Evolutionary conservation across 768 basidiomycete species (phyloP).

Genomic region (Galerina sulciceps): DNA sequence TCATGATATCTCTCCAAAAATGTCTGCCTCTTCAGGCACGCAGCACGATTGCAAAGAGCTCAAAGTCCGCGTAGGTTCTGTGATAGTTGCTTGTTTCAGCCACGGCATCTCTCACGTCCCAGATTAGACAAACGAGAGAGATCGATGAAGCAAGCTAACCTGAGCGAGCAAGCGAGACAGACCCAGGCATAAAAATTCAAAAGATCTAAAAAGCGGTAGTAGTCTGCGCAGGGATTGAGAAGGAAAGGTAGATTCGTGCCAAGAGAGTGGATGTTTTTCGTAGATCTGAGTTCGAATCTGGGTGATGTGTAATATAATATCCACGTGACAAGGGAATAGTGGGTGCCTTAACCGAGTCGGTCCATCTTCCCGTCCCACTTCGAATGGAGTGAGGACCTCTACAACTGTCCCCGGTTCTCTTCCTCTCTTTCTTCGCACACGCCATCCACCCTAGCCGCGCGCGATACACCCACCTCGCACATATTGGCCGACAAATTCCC

Average conservation of each 20-base stretch:
- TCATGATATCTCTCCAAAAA: conserved; percentile 11
- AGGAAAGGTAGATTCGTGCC: neutral
- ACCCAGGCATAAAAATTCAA: neutral
- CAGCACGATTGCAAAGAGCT: conserved; percentile 3
- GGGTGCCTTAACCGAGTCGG: conserved; percentile 17
- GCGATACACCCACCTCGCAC: neutral
- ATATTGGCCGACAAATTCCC: neutral
- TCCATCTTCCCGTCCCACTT: conserved; percentile 20
- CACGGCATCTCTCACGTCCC: conserved; percentile 5
- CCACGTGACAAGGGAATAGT: conserved; percentile 16
- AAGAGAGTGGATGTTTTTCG: neutral
- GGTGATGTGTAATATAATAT: too few species aligned
- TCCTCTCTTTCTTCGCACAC: conserved; percentile 13
- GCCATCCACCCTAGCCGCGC: conserved; percentile 1
- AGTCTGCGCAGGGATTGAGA: neutral
- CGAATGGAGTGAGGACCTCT: conserved; percentile 16
- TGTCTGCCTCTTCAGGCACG: conserved; percentile 10
- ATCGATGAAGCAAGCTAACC: neutral
- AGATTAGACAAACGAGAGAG: neutral
- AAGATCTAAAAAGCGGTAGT: neutral
- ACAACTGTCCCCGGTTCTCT: conserved; percentile 17
- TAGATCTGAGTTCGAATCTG: neutral
- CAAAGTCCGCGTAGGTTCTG: conserved; percentile 17
- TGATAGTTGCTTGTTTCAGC: conserved; percentile 2
- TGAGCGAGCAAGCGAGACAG: neutral